Base-by-base conservation (phyloP, 805 yeast species). In the Cyberlindnera suaveolens region DNA sequence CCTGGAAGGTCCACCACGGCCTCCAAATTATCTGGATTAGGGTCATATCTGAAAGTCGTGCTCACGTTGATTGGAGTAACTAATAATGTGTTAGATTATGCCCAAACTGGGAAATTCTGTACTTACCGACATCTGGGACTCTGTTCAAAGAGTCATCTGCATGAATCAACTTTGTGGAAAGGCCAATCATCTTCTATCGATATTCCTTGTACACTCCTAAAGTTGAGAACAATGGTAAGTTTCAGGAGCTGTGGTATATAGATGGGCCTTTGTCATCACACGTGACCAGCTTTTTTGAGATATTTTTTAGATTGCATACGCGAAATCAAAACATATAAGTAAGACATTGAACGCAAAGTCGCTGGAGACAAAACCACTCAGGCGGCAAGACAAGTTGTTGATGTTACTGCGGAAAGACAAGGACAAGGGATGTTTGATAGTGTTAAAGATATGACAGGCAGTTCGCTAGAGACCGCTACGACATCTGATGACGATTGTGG, bases 61-160 rank as follows among this genome's bases (percentile, higher is more conserved):
- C 93, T 63, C 4, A 86, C 82, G 49, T 85, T 85, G 46, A 90
- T 81, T 19, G 97, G 95, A 6, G 91, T 81, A 1, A 82, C 80
- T 34, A 14, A n/a, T 27, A 6, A 13, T 10, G 63, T 65, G 46
- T 67, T 73, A 30, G 50, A 34, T 32, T 6, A 18, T 5, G 10
- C 30, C 31, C 15, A 13, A 40, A 15, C 9, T 6, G 5, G 11
- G 27, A 16, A 7, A 9, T 6, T 3, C 4, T 23, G 29, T 8
- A 49, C 56, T 39, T 20, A 52, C 56, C 74, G 19, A 83, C 82
- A 54, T 84, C 90, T 0, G 74, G 56, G 6, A 78, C 85, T 49
- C 85, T 65, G 46, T 71, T 66, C 29, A 69, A 56, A 23, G 53
- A 48, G 52, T 83, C 87, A 48, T 86, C 96, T 0, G 79, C 89